Percentiles rank a stretch among this genome's conserved stretches.
Evolutionary conservation across 176 grass and related monocot genomes (phyloP).

Genomic region (Phoenix dactylifera): DNA sequence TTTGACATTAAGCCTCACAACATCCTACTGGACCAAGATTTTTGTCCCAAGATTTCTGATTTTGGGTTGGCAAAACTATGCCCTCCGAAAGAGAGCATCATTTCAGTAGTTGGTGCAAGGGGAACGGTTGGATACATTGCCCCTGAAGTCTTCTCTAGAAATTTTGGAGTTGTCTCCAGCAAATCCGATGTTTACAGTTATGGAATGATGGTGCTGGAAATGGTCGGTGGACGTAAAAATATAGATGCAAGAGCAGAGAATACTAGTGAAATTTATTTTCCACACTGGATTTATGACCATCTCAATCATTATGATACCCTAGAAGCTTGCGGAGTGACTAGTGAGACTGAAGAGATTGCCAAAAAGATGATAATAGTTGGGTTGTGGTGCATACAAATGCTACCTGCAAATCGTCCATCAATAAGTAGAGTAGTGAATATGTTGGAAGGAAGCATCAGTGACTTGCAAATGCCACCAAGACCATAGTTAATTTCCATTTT

Average conservation of each 20-base stretch:
- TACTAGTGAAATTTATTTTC: constrained; percentile 35
- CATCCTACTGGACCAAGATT: constrained; percentile 39
- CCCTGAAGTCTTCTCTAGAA: constrained; percentile 35
- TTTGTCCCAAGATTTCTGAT: constrained; percentile 54
- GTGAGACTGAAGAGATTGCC: constrained; percentile 30
- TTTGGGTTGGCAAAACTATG: constrained; percentile 44
- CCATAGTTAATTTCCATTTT: not conserved
- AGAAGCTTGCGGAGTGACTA: constrained; percentile 10
- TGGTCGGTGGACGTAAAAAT: constrained; percentile 27
- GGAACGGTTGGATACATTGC: constrained; percentile 41
- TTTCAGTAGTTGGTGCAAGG: constrained; percentile 1
- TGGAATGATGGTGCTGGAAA: constrained; percentile 41
- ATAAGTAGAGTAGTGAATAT: constrained; percentile 45
- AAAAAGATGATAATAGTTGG: constrained; percentile 44
- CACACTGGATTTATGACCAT: constrained; percentile 50
- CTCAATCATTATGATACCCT: constrained; percentile 18
- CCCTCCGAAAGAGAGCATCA: constrained; percentile 12
- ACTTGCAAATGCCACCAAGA: constrained; percentile 18
- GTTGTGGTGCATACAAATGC: constrained; percentile 45
- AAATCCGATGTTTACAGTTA: constrained; percentile 63
- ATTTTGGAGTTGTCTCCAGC: constrained; percentile 29
- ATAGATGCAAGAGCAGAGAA: constrained; percentile 6
- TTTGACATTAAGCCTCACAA: constrained; percentile 39
- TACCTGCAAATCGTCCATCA: constrained; percentile 22
- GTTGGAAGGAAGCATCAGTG: constrained; percentile 21